Conservation (phyloP, 1,284 basidiomycete species). For the Heliocybe sulcata region DNA sequence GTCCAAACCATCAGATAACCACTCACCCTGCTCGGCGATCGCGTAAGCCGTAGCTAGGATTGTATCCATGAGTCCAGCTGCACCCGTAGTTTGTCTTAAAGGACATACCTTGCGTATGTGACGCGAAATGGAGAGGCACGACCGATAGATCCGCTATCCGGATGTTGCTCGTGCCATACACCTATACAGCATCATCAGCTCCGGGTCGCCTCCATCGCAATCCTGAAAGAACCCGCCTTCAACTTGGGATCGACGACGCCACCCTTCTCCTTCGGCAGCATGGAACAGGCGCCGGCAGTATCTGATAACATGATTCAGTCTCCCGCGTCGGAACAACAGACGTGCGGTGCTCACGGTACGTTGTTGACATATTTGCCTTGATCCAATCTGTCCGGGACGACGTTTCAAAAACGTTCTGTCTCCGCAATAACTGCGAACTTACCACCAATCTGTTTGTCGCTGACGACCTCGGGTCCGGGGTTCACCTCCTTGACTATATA, state of each 20-base stretch:
- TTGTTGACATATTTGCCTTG: conserved; percentile 17
- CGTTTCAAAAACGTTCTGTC: too few species aligned
- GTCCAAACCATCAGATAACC: neutral
- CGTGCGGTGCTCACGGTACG: conserved; percentile 20
- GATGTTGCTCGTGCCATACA: conserved; percentile 45
- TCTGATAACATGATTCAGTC: conserved; percentile 17
- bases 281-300: conserved; percentile 38
- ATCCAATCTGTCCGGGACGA: too few species aligned
- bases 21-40: conserved; percentile 10
- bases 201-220: neutral
- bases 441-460: conserved; percentile 20
- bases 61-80: neutral
- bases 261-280: conserved; percentile 50
- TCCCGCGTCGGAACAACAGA: neutral
- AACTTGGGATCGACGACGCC: conserved; percentile 53
- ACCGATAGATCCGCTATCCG: conserved; percentile 44
- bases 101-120: conserved; percentile 26
- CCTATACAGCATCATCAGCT: conserved; percentile 13
- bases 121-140: conserved; percentile 35
- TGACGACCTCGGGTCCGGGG: conserved; percentile 26
- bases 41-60: conserved; percentile 13
- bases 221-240: conserved; percentile 16
- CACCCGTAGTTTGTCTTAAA: neutral
- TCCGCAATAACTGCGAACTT: too few species aligned
- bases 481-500: conserved; percentile 21